Evolutionary conservation across 192 early-diverging fungal genomes (phyloP).

Genomic region (Backusella morwellensis): DNA sequence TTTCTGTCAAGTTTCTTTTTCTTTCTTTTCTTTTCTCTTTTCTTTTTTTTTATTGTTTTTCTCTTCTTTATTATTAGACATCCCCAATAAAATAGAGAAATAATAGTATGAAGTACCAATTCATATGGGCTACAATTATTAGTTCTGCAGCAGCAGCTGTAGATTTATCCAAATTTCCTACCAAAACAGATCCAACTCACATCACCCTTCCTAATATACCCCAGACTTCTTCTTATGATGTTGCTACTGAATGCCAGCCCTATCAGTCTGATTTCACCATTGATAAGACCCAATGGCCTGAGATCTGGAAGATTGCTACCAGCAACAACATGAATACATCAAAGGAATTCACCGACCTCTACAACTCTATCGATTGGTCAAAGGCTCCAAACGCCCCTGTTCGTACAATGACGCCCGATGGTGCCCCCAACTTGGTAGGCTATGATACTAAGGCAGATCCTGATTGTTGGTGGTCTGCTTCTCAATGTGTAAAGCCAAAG

Average conservation of each 20-base stretch:
- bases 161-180: slow-evolving; percentile 3
- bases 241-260: slow-evolving; percentile 16
- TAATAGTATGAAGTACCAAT: background rate
- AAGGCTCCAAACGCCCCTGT: slow-evolving; percentile 35
- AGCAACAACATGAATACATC: slow-evolving; percentile 34
- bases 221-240: slow-evolving; percentile 33
- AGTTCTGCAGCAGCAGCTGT: background rate
- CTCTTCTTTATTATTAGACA: background rate
- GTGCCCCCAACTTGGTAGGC: slow-evolving; percentile 21
- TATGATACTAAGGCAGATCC: slow-evolving; percentile 17
- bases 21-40: background rate
- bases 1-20: background rate
- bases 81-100: background rate
- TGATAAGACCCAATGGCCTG: slow-evolving; percentile 25
- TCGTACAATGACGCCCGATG: slow-evolving; percentile 18
- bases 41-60: background rate
- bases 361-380: slow-evolving; percentile 46
- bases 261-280: slow-evolving; percentile 20
- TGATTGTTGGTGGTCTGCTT: slow-evolving; percentile 48
- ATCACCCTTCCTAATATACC: slow-evolving; percentile 28
- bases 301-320: slow-evolving; percentile 28
- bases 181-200: slow-evolving; percentile 28
- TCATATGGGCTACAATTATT: slow-evolving; percentile 2
- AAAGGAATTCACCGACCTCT: slow-evolving; percentile 35
- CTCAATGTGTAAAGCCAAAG: slow-evolving; percentile 37